A percentile compares a stretch with the other conserved stretches of the same genome.
These are phyloP conservation scores for Anthracocystis walkeri DNA, from an alignment of 1,284 basidiomycete species.

Conservation along the genomic window DNA sequence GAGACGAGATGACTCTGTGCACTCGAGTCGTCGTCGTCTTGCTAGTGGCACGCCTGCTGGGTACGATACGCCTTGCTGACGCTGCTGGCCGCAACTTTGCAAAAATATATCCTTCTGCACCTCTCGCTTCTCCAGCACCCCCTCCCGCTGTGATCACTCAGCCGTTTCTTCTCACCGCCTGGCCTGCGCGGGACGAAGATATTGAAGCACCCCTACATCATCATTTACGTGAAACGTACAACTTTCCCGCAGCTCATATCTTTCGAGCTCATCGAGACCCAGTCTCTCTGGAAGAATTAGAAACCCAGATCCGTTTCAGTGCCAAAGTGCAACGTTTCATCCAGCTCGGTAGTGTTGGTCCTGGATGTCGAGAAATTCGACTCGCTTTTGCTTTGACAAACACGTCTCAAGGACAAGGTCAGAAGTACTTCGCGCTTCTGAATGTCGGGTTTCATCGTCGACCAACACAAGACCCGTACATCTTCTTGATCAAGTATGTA, in stretches of 20 bases:
- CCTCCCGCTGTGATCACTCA: background rate
- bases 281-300: background rate
- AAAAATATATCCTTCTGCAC: background rate
- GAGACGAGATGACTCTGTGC: too few species aligned
- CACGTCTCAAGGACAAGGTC: background rate
- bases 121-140: background rate
- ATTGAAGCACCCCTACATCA: background rate
- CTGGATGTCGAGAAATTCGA: background rate
- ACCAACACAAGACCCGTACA: background rate
- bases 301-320: background rate
- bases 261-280: background rate
- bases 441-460: background rate
- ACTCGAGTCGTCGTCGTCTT: too few species aligned
- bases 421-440: slow-evolving; percentile 6
- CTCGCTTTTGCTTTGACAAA: background rate
- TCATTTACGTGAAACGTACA: background rate
- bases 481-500: background rate
- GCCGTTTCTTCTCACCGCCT: background rate
- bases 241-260: background rate
- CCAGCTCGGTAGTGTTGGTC: background rate
- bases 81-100: background rate
- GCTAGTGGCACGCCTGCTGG: background rate
- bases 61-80: background rate
- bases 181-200: background rate
- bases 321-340: background rate